Evolutionary conservation across 1,284 basidiomycete species (phyloP).

Genomic region (Cutaneotrichosporon cavernicola): DNA sequence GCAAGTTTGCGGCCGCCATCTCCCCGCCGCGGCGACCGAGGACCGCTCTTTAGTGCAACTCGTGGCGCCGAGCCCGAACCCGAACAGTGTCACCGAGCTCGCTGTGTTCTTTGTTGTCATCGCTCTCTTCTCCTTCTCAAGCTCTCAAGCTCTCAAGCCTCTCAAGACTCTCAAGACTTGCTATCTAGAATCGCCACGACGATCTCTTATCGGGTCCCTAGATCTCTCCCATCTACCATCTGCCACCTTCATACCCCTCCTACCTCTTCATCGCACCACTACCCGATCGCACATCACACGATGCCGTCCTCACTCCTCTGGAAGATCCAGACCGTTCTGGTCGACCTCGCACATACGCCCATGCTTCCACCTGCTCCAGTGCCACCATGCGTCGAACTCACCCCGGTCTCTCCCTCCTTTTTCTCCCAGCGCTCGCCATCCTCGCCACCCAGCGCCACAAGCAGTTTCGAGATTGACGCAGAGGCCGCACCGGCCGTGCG

Average conservation of each 20-base stretch:
- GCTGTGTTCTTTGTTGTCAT: background rate
- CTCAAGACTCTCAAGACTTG: background rate
- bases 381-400: slow-evolving; percentile 40
- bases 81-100: background rate
- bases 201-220: background rate
- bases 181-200: background rate
- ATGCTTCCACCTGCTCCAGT: slow-evolving; percentile 37
- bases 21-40: background rate
- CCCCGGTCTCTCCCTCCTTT: slow-evolving; percentile 12
- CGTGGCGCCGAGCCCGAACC: background rate
- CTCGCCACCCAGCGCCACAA: background rate
- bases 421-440: background rate
- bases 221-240: background rate
- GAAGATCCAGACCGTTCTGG: slow-evolving; percentile 36
- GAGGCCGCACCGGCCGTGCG: slow-evolving; percentile 1
- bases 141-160: background rate
- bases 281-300: background rate
- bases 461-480: slow-evolving; percentile 7
- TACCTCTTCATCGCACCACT: background rate
- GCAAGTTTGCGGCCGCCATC: background rate
- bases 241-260: too few species aligned
- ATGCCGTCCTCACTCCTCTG: slow-evolving; percentile 32
- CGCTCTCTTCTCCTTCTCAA: background rate
- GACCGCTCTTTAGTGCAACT: background rate
- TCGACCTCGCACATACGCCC: slow-evolving; percentile 43